A percentile compares a stretch with the other conserved stretches of the same genome.
Conservation (phyloP, 345 rosid species). For the Sisymbrium irio region DNA sequence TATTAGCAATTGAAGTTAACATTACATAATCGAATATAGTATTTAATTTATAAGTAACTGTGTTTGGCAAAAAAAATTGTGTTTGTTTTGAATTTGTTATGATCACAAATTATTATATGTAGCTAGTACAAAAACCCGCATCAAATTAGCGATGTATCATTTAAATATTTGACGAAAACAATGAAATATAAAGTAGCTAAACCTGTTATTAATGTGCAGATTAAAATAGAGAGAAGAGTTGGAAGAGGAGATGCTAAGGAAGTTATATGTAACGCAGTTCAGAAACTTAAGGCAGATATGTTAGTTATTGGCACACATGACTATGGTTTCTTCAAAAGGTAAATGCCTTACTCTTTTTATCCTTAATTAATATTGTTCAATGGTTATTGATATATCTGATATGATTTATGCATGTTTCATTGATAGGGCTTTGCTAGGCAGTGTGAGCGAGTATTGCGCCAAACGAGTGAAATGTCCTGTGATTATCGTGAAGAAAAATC, state of each 20-base stretch:
- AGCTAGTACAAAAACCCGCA: background rate
- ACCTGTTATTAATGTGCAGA: slow-evolving; percentile 32
- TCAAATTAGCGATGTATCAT: background rate
- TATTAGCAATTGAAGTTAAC: background rate
- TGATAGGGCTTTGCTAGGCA: slow-evolving; percentile 73
- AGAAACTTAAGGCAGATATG: slow-evolving; percentile 68
- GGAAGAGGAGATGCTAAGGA: slow-evolving; percentile 86
- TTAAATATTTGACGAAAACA: background rate
- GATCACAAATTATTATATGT: background rate
- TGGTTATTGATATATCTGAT: background rate
- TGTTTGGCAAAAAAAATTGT: background rate
- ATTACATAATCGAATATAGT: background rate
- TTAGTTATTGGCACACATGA: slow-evolving; percentile 96
- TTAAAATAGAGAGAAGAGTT: slow-evolving; percentile 51
- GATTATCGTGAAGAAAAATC: slow-evolving; percentile 64
- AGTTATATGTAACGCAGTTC: slow-evolving; percentile 66
- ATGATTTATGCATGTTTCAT: background rate
- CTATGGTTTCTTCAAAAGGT: slow-evolving; percentile 93
- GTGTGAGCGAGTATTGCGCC: slow-evolving; percentile 85
- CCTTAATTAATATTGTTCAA: background rate
- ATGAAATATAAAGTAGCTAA: background rate
- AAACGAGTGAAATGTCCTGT: slow-evolving; percentile 79
- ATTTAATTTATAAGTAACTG: background rate
- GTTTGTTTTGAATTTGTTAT: background rate
- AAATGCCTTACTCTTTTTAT: background rate